phyloP scores from a whole-genome alignment of 116 monocot species.

The Zostera marina region DNA sequence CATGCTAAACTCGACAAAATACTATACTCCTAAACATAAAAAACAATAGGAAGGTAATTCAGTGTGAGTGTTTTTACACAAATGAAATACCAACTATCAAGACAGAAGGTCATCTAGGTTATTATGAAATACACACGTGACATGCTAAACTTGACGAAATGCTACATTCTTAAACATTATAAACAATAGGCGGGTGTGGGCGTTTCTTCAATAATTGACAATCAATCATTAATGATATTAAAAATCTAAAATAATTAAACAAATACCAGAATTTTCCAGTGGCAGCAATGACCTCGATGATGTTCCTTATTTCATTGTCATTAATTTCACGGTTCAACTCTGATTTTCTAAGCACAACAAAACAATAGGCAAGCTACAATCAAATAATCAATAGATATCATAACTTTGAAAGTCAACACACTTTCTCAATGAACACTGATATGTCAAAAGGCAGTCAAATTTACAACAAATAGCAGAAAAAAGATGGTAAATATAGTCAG shows the following conservation, averaged over 20 bases:
- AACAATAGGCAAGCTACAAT: not conserved
- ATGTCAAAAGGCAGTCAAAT: not conserved
- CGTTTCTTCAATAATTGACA: not conserved
- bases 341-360: not conserved
- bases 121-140: too few relatives aligned
- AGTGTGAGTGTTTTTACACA: too few relatives aligned
- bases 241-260: slow-evolving; percentile 3
- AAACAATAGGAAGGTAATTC: not conserved
- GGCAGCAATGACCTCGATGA: slow-evolving; percentile 69
- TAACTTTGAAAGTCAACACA: not conserved
- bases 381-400: not conserved
- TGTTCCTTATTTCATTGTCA: slow-evolving; percentile 40
- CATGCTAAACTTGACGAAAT: too few relatives aligned
- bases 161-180: too few relatives aligned
- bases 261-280: slow-evolving; percentile 88
- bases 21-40: not conserved
- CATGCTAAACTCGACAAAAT: not conserved
- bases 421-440: not conserved
- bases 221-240: too few relatives aligned
- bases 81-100: too few relatives aligned
- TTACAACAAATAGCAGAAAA: not conserved
- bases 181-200: not conserved
- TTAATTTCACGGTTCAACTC: slow-evolving; percentile 30
- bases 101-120: too few relatives aligned
- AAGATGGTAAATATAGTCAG: too few relatives aligned